Base-by-base conservation (phyloP, 2,329 filamentous ascomycete genomes). In the Monilinia vaccinii-corymbosi region DNA sequence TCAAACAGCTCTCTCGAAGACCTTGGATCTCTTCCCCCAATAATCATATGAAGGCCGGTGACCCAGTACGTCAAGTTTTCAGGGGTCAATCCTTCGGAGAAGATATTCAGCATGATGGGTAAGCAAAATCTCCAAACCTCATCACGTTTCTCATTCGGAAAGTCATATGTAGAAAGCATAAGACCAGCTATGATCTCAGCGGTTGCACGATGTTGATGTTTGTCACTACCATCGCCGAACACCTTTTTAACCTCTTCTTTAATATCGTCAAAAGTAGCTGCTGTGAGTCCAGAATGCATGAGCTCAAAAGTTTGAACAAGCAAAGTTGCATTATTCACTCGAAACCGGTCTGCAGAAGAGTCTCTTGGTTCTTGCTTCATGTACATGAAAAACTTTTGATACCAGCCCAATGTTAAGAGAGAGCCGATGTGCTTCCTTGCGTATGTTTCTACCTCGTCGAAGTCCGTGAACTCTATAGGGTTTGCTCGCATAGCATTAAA, bases 21-120 rank as follows among this genome's bases (percentile, higher is more conserved):
- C 48, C 95, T 84, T 14, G 94, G 93, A 73, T 99, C 94, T 69
- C 94, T 93, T 13, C 87, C 86, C 67, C 95, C 91, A 46, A 96
- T 79, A 31, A 95, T 83, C 70, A 97, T 84, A 70, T 97, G 93
- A 48, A 99, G 79, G 71, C 95, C 97, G 0, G 91, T 94, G 60
- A 90, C 87, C 94, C 94, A 99, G 74, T 99, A 99, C 13, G 86
- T 84, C 36, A 91, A 83, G 70, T 97, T 99, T 70, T 99, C 94
- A 0, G 94, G 94, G 0, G 92, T 99, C 64, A 99, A 74, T 44
- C 90, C 91, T 67, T 97, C 92, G n/a, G 86, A 84, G 71, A 97
- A 91, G 63, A 97, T 86, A 65, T 86, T 82, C 28, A 91, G 82
- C 65, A 99, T 81, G 70, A 96, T 88, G 0, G 94, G 93, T 66